phyloP scores from a whole-genome alignment of 1,284 basidiomycete species.

The Spongiforma sp. region DNA sequence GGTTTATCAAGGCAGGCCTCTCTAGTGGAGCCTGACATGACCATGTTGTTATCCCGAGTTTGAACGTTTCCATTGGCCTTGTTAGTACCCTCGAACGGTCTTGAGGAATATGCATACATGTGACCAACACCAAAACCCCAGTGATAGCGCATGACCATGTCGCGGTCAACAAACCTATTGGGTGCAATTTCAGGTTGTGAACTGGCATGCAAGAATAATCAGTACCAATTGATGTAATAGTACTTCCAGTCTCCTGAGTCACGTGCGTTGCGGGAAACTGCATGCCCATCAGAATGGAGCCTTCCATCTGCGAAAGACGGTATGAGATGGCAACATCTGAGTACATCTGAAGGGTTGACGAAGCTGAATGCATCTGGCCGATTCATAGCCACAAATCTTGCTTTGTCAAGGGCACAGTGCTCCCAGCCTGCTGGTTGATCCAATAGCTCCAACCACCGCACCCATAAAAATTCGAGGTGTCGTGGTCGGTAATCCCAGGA shows the following conservation, averaged over 20 bases:
- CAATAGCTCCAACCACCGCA: neutral
- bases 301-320: neutral
- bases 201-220: neutral
- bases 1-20: neutral
- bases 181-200: neutral
- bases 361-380: neutral
- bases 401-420: neutral
- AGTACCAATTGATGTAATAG: slow-evolving; percentile 11
- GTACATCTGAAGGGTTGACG: neutral
- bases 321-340: neutral
- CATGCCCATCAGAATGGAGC: neutral
- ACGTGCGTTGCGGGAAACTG: neutral
- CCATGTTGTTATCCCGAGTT: neutral
- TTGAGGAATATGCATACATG: neutral
- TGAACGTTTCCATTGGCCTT: neutral
- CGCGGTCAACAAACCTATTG: slow-evolving; percentile 12
- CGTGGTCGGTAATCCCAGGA: neutral
- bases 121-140: slow-evolving; percentile 1
- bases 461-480: neutral
- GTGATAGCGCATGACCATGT: slow-evolving; percentile 14
- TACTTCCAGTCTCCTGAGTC: neutral
- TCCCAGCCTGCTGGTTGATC: neutral
- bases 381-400: neutral
- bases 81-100: neutral
- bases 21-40: neutral